Evolutionary conservation across 2,329 filamentous ascomycete genomes (phyloP).

Genomic region (Orbilia ellipsospora): DNA sequence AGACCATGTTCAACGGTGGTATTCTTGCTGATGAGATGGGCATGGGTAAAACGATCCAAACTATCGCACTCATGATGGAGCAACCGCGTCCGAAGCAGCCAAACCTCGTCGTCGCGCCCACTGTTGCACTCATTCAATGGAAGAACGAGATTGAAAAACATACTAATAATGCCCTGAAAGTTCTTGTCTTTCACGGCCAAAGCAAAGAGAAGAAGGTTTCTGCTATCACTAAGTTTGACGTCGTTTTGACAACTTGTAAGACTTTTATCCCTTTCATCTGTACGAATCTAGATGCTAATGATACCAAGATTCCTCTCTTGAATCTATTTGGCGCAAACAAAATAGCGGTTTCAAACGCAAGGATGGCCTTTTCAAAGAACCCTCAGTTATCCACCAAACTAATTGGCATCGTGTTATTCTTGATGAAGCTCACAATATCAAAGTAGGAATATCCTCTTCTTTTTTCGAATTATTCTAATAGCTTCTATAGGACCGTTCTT

Average conservation of each 20-base stretch:
- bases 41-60: conserved; percentile 97
- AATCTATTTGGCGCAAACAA: conserved; percentile 92
- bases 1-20: conserved; percentile 85
- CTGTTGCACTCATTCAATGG: conserved; percentile 97
- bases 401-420: conserved; percentile 91
- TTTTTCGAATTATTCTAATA: neutral
- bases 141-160: conserved; percentile 81
- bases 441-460: conserved; percentile 63
- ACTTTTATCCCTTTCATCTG: neutral
- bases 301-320: conserved; percentile 71
- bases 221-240: conserved; percentile 83
- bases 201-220: conserved; percentile 79
- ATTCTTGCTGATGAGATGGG: conserved; percentile 98
- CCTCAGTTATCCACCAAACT: conserved; percentile 82
- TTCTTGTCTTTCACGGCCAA: conserved; percentile 89
- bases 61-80: conserved; percentile 97
- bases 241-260: conserved; percentile 98
- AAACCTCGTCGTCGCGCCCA: conserved; percentile 87
- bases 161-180: conserved; percentile 88
- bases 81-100: conserved; percentile 74
- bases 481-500: conserved; percentile 73
- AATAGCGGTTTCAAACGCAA: conserved; percentile 88
- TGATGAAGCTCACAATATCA: conserved; percentile 96
- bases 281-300: neutral
- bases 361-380: conserved; percentile 81